phyloP scores from a whole-genome alignment of 805 yeast species.

The Metschnikowia lachancei region DNA sequence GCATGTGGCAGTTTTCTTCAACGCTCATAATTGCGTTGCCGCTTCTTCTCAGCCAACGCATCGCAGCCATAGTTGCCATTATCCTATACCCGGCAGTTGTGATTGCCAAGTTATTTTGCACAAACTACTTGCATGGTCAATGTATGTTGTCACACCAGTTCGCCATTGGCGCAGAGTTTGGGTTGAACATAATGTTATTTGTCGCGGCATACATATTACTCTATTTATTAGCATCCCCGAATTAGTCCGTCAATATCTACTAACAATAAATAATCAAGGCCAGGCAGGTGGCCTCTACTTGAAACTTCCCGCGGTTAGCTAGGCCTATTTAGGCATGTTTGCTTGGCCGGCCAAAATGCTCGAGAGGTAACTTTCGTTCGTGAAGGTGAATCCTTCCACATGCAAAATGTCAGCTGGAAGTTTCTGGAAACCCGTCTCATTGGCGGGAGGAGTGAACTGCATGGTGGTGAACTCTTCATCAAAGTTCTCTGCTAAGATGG shows the following conservation, averaged over 20 bases:
- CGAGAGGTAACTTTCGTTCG: conserved; percentile 36
- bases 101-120: conserved; percentile 14
- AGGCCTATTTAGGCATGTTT: too few species aligned
- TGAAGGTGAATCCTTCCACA: conserved; percentile 42
- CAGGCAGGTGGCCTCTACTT: too few species aligned
- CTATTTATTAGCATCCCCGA: neutral
- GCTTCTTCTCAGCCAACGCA: conserved; percentile 3
- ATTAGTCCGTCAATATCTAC: neutral
- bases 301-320: too few species aligned
- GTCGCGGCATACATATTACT: conserved; percentile 9
- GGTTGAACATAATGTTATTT: conserved; percentile 10
- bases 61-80: neutral
- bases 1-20: conserved; percentile 16
- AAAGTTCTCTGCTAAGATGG: conserved; percentile 81
- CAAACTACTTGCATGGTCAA: conserved; percentile 17
- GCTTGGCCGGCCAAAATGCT: conserved; percentile 2
- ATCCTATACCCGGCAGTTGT: neutral
- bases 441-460: conserved; percentile 42
- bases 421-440: neutral
- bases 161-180: conserved; percentile 9
- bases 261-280: neutral
- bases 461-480: conserved; percentile 74
- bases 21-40: conserved; percentile 12
- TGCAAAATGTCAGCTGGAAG: conserved; percentile 32
- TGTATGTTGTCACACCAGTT: conserved; percentile 12